Conservation (phyloP, 192 early-diverging fungal genomes). For the Coemansia sp. region DNA sequence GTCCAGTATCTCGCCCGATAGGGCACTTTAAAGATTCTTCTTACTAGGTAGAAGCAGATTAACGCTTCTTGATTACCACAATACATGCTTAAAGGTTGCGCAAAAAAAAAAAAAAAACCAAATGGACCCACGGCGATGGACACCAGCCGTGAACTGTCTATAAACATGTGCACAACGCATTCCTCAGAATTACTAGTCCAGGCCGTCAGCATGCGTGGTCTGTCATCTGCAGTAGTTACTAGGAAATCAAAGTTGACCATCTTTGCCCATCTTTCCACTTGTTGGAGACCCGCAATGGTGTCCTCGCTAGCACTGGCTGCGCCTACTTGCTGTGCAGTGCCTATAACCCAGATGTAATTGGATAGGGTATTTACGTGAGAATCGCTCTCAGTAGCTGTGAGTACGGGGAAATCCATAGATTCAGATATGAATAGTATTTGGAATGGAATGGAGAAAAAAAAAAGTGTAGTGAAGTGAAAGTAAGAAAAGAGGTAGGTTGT, state of each 20-base stretch:
- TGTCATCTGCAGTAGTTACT: background rate
- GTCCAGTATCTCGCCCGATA: no score
- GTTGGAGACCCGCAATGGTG: background rate
- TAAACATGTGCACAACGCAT: background rate
- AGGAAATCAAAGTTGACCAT: background rate
- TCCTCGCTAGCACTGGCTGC: background rate
- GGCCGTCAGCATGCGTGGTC: background rate
- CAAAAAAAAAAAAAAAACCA: no score
- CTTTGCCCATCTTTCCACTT: background rate
- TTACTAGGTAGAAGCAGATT: no score
- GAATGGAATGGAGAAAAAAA: background rate
- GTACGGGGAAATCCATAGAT: background rate
- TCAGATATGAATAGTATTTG: background rate
- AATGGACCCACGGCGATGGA: background rate
- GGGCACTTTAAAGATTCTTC: no score
- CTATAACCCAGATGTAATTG: background rate
- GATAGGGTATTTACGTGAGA: background rate
- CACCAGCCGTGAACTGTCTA: background rate
- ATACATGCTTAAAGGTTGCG: no score
- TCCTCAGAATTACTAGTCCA: background rate
- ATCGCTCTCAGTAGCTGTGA: background rate
- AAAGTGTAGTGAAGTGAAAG: background rate
- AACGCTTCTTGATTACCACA: no score
- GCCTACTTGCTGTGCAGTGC: background rate
- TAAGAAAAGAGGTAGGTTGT: no score